phyloP scores from a whole-genome alignment of 2,329 filamentous ascomycete species.

The Verticillium klebahnii region DNA sequence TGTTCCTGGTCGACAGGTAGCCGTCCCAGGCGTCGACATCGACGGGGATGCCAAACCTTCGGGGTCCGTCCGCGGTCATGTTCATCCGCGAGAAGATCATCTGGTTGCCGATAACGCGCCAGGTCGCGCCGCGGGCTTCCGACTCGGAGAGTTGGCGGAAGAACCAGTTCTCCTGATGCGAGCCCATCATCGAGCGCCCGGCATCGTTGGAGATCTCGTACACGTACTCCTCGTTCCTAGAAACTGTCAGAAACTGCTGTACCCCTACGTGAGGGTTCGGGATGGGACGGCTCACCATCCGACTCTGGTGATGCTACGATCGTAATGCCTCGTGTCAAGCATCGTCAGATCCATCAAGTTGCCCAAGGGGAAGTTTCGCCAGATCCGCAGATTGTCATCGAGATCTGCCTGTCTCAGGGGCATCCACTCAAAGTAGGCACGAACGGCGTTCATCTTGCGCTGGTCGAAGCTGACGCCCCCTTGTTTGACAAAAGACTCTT shows the following conservation, averaged over 20 bases:
- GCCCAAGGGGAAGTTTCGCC: conserved; percentile 63
- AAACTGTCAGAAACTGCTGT: conserved; percentile 27
- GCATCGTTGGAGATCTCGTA: conserved; percentile 60
- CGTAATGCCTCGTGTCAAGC: conserved; percentile 66
- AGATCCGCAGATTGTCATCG: conserved; percentile 65
- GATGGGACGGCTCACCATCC: background rate
- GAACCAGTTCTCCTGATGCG: conserved; percentile 71
- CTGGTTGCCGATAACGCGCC: conserved; percentile 69
- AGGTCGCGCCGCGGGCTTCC: conserved; percentile 59
- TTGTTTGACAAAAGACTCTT: conserved; percentile 57
- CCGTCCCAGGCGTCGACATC: conserved; percentile 53
- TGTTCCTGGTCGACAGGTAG: conserved; percentile 66
- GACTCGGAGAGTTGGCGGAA: conserved; percentile 55
- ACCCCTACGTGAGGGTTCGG: too few relatives aligned
- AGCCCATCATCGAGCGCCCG: conserved; percentile 65
- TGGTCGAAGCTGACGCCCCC: conserved; percentile 63
- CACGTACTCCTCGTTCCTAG: conserved; percentile 56
- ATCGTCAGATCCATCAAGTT: conserved; percentile 63
- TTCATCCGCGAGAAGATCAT: conserved; percentile 59
- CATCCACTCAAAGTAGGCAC: conserved; percentile 64
- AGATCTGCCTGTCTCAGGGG: conserved; percentile 52
- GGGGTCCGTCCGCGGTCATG: conserved; percentile 12
- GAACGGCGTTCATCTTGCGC: conserved; percentile 68
- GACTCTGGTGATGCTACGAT: conserved; percentile 32
- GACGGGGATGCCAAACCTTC: conserved; percentile 14